Evolutionary conservation across 2,329 filamentous ascomycete species (phyloP), one percentile per base, ranked within the genome.

Genomic region (Xylaria multiplex): DNA sequence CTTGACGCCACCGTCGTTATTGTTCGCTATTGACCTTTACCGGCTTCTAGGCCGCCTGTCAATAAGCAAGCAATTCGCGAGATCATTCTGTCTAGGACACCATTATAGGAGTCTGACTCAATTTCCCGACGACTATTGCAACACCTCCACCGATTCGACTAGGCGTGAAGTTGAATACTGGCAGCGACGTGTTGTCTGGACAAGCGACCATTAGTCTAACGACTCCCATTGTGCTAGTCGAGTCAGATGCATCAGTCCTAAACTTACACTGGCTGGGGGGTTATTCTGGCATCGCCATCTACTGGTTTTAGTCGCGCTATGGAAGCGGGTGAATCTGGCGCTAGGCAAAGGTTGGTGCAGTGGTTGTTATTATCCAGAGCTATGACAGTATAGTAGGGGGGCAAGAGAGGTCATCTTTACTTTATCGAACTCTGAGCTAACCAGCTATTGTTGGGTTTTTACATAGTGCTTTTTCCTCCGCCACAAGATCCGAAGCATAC

Each of bases 241-340:
- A 74, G 64, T 73, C 74, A 77, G 75, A 77, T 77, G 74, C 73
- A 76, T 75, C 67, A 72, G 72, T 72, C 63, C 65, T 76, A 75
- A 70, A 66, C 66, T 71, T 60, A 59, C 54, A 66, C 67, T 72
- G 71, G 74, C 72, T 74, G 75, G 76, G 75, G 74, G 65, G 68
- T 65, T 64, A 59, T 74, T 71, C 74, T 73, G 75, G 75, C 69
- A 76, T 67, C 70, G 70, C 69, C 65, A 72, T 70, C 61, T 49
- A 66, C 65, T 70, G 73, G 75, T 73, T 67, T 72, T 67, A 73
- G 73, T 76, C 73, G 74, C 74, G 76, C 74, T 76, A 78, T 78
- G 76, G 76, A 78, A 74, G 69, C 73, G 73, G 76, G 75, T 74
- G 75, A 75, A 75, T 76, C 75, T 75, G 74, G 75, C 69, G 72